phyloP scores from a whole-genome alignment of 768 basidiomycete species.

The Saitozyma sp. region DNA sequence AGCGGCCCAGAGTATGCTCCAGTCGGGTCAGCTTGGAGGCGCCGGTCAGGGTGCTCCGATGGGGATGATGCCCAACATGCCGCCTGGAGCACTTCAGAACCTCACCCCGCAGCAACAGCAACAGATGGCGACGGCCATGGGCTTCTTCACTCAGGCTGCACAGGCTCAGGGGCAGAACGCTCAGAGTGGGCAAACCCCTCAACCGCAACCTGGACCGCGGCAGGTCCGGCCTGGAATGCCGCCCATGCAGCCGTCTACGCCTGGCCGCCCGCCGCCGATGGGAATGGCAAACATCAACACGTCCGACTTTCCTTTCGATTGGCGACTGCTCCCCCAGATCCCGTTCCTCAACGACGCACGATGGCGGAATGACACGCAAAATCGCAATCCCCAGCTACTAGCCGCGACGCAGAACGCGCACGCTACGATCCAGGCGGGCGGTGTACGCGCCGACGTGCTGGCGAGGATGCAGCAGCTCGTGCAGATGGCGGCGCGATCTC shows the following conservation, averaged over 20 bases:
- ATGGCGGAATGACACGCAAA: conserved; percentile 25
- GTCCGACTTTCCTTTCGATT: conserved; percentile 49
- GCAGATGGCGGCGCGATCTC: neutral
- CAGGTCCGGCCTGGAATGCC: conserved; percentile 5
- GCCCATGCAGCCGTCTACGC: conserved; percentile 11
- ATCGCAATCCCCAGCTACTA: conserved; percentile 30
- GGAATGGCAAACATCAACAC: conserved; percentile 29
- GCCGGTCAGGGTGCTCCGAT: neutral
- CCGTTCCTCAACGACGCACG: conserved; percentile 20
- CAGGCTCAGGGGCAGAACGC: conserved; percentile 22
- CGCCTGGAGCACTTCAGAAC: too few species aligned
- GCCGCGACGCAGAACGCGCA: conserved; percentile 20
- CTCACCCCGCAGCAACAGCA: conserved; percentile 20
- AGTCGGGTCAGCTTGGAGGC: neutral
- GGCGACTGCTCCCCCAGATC: conserved; percentile 29
- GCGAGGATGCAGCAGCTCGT: conserved; percentile 37
- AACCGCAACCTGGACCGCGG: neutral
- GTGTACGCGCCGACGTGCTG: conserved; percentile 28
- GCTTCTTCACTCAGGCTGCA: conserved; percentile 10
- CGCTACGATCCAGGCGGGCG: conserved; percentile 21
- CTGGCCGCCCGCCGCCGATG: neutral
- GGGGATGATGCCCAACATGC: neutral
- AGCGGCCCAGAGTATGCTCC: conserved; percentile 6
- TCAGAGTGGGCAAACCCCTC: neutral
- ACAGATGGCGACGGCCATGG: conserved; percentile 2